Evolutionary conservation across 495 filamentous ascomycete genomes (phyloP).

Genomic region (Penicillium nucicola): DNA sequence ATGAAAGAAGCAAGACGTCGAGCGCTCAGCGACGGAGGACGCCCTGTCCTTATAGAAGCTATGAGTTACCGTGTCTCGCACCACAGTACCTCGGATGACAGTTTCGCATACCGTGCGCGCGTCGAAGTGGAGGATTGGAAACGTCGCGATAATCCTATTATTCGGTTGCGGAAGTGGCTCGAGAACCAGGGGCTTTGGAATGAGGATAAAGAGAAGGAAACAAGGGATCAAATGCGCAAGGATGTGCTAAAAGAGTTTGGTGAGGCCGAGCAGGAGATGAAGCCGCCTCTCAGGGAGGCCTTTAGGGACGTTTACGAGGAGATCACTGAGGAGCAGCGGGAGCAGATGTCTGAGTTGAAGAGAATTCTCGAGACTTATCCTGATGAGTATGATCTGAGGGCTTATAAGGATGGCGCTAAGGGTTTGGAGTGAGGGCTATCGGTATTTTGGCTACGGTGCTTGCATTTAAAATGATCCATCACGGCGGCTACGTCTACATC

Average conservation of each 20-base stretch:
- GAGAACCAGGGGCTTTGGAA: conserved; percentile 79
- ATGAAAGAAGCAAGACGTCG: conserved; percentile 74
- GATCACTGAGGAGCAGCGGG: conserved; percentile 73
- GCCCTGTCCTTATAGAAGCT: conserved; percentile 84
- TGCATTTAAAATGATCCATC: neutral
- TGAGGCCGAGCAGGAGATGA: conserved; percentile 86
- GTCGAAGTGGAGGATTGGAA: conserved; percentile 99
- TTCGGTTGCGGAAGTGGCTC: conserved; percentile 86
- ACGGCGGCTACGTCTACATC: neutral
- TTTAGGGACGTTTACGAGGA: conserved; percentile 89
- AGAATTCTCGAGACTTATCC: conserved; percentile 81
- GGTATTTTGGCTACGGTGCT: neutral
- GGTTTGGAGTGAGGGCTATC: conserved; percentile 42
- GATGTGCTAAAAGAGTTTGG: conserved; percentile 81
- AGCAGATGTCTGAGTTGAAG: conserved; percentile 77
- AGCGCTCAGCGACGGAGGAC: conserved; percentile 73
- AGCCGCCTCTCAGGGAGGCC: conserved; percentile 70
- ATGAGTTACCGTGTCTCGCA: conserved; percentile 98
- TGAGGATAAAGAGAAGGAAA: conserved; percentile 75
- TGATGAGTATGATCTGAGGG: conserved; percentile 82
- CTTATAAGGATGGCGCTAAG: conserved; percentile 73
- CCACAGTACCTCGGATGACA: conserved; percentile 97
- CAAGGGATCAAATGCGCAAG: conserved; percentile 61
- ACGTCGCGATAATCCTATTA: conserved; percentile 89
- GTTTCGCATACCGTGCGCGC: conserved; percentile 89